Percentiles rank a stretch among this genome's conserved stretches.
Conservation (phyloP, 148 eudicot species). For the Polygonum maritimum region DNA sequence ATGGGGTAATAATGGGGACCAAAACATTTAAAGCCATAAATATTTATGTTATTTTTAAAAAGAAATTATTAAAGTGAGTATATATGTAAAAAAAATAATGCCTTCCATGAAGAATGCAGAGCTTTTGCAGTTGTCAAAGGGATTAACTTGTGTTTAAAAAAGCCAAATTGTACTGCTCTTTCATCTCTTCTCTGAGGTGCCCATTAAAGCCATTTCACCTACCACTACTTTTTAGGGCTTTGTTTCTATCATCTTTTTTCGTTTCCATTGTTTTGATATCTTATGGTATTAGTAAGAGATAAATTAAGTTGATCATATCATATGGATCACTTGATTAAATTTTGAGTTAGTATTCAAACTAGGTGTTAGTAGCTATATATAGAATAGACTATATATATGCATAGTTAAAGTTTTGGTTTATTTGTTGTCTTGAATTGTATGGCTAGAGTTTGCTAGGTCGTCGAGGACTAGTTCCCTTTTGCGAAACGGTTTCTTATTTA, state of each 20-base stretch:
- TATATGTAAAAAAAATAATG: neutral
- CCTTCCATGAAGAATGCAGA: neutral
- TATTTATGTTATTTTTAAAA: neutral
- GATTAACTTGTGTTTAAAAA: slow-evolving; percentile 1
- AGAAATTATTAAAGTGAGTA: neutral
- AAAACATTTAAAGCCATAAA: neutral
- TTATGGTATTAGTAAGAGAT: too few relatives aligned
- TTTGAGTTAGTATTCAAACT: too few relatives aligned
- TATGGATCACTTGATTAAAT: too few relatives aligned
- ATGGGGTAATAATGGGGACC: neutral
- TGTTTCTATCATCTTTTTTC: neutral
- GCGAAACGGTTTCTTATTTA: too few relatives aligned
- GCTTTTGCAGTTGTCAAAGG: slow-evolving; percentile 9
- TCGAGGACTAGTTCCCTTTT: too few relatives aligned
- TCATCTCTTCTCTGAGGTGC: neutral
- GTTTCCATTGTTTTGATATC: neutral
- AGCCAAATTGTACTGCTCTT: neutral
- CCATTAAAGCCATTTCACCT: neutral
- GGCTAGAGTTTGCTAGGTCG: too few relatives aligned
- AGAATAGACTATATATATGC: too few relatives aligned
- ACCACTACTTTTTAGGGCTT: neutral
- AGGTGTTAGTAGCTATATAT: too few relatives aligned
- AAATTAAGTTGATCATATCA: too few relatives aligned
- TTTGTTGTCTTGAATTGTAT: too few relatives aligned
- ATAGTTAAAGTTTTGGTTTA: too few relatives aligned